Percentiles rank a stretch among this genome's conserved stretches.
These are phyloP conservation scores for Nemania sp. DNA, from an alignment of 2,329 filamentous ascomycete species.

Conservation along the genomic window DNA sequence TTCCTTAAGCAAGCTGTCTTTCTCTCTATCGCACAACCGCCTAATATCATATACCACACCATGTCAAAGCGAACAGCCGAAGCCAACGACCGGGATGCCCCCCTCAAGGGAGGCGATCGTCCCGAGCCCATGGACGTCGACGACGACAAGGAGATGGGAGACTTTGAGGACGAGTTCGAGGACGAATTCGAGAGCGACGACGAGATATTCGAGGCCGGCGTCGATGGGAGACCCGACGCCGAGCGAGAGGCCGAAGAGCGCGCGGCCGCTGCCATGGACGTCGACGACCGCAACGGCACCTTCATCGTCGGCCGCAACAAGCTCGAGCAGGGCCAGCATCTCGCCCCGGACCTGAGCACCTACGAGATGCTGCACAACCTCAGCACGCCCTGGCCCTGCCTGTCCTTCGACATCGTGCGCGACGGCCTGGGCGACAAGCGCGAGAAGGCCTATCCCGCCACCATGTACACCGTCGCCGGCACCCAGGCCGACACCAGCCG, in stretches of 20 bases:
- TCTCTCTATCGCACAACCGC: background rate
- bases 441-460: conserved; percentile 85
- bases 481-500: conserved; percentile 83
- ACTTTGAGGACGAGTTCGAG: conserved; percentile 96
- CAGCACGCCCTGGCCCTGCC: conserved; percentile 93
- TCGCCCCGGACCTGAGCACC: conserved; percentile 88
- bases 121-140: conserved; percentile 70
- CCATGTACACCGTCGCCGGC: conserved; percentile 91
- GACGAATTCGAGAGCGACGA: conserved; percentile 88
- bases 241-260: conserved; percentile 90
- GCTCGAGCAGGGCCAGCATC: conserved; percentile 85
- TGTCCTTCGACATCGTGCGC: conserved; percentile 90
- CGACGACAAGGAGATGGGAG: conserved; percentile 66
- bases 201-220: conserved; percentile 91
- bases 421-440: conserved; percentile 87
- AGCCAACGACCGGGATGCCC: conserved; percentile 49
- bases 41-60: conserved; percentile 13
- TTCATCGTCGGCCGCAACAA: conserved; percentile 96
- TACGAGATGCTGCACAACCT: conserved; percentile 98
- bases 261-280: conserved; percentile 78
- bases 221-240: conserved; percentile 88
- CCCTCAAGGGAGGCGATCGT: conserved; percentile 65
- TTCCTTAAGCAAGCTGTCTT: background rate
- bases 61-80: conserved; percentile 68
- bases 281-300: conserved; percentile 82